Evolutionary conservation across 805 yeast species (phyloP), one percentile per base, ranked within the genome.

Genomic region (Isabelozyma gotoi): DNA sequence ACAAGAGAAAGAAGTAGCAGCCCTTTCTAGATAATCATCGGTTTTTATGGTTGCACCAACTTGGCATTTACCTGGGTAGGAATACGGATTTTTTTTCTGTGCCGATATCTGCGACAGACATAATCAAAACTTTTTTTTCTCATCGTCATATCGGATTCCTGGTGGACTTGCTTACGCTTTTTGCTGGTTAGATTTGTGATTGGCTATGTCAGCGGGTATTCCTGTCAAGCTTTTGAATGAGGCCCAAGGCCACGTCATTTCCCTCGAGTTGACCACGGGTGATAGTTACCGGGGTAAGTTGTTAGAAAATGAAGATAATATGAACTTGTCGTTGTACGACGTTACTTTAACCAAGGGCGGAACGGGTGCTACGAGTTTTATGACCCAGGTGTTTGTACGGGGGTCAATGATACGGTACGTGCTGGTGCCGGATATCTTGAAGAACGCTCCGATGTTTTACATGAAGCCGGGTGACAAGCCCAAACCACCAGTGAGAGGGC

Each of bases 361-460:
- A 21, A 85, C 88, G 41, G 96, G 97, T 3, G 73, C 75, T 38
- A 85, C 86, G 3, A 73, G 85, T 1, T 85, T 84, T 51, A 76
- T 88, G 74, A 89, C 86, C 49, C 88, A 85, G 54, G 95, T 90
- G 3, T 91, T 88, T 61, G 81, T 92, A 3, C 79, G 99, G 55
- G 99, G 99, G 1, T 88, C 96, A 0, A 91, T 87, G 66, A 81
- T 92, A 18, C 78, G 90, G 47, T 85, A 89, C 63, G 77, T 94
- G 49, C 80, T 84, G 16, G 82, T 94, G 5, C 99, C 99, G 0
- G 98, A 92, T 40, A 82, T 91, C 65, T 74, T 92, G 41, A 78
- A 76, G 55, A 81, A 89, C 60, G 97, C 98, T 1, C 98, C 98
- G 11, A 79, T 91, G 82, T 85, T 92, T 55, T 82, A 73, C 56